Base-by-base conservation (phyloP, 371 early-diverging fungal genomes). In the Capniomyces stellatus region DNA sequence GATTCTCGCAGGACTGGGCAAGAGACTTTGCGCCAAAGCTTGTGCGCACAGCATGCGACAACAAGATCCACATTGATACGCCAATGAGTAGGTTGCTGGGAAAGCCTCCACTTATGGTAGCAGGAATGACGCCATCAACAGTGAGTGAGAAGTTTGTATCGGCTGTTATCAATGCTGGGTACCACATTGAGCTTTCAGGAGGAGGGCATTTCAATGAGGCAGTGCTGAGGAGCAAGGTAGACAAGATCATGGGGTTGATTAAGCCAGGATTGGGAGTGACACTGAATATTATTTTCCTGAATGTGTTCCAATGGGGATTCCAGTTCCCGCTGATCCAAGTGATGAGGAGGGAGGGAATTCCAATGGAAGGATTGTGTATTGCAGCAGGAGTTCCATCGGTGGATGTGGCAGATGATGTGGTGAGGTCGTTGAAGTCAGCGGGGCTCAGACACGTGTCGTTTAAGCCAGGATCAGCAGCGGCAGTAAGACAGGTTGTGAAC, bases 301-400 rank as follows among this genome's bases (percentile, higher is more conserved):
- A 92, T 66, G 87, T 88, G 27, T 81, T 88, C 60, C 82, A 88
- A 59, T 94, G 95, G 95, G 88, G 88, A 10, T 89, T 91, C 84
- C 92, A 92, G 70, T 89, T 87, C 64, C 95, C 95, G 29, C 70
- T 85, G 28, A 77, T 85, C 29, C 83, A 81, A 68, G 74, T 79
- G 46, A 84, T 94, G 85, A 84, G 92, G 47, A 71, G 74, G 28
- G 91, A 90, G 62, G 94, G 95, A 51, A 72, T 89, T 41, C 95
- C 95, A 19, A 85, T 94, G 79, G 86, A 82, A 54, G 91, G 91
- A 54, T 73, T 92, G 56, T 84, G 85, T 61, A 77, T 90, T 51
- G 95, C 89, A 52, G 95, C 95, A 29, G 95, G 95, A 64, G 91
- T 92, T 30, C 95, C 95, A 24, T 83, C 84, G 43, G 69, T 84